Evolutionary conservation across 768 basidiomycete species (phyloP).

Genomic region (Pilatotrama ljubarskyi): DNA sequence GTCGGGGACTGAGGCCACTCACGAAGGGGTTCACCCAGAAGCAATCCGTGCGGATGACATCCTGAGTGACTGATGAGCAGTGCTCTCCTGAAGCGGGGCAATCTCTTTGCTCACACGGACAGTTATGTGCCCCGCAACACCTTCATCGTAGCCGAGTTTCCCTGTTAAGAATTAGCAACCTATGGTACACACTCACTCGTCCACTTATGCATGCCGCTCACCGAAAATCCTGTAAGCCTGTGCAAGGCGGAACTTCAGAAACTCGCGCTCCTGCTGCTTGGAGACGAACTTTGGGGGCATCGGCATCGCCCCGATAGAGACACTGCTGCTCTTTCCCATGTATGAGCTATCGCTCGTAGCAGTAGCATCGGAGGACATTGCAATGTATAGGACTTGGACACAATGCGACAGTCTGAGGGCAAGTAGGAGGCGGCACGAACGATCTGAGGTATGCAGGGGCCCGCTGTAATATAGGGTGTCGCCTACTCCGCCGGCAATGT

Average conservation of each 20-base stretch:
- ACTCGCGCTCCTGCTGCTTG: conserved; percentile 42
- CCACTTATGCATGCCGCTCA: conserved; percentile 15
- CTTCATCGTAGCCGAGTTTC: conserved; percentile 47
- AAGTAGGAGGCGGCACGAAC: background rate
- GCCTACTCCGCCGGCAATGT: background rate
- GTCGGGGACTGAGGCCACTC: background rate
- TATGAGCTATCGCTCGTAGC: background rate
- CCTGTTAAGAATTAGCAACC: conserved; percentile 7
- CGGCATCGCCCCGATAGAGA: conserved; percentile 4
- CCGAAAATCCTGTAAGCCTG: conserved; percentile 49
- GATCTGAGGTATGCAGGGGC: background rate
- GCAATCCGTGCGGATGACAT: conserved; percentile 41
- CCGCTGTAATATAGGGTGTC: background rate
- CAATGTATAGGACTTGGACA: background rate
- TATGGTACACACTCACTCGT: background rate
- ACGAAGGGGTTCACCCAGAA: conserved; percentile 54
- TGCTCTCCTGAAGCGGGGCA: background rate
- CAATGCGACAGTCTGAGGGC: background rate
- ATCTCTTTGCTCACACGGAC: conserved; percentile 32
- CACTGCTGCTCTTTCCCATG: background rate
- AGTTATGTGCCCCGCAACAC: conserved; percentile 53
- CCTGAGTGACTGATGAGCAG: conserved; percentile 25
- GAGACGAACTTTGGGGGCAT: conserved; percentile 34
- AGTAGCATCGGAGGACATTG: background rate
- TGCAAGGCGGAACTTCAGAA: conserved; percentile 45